Evolutionary conservation across 2,329 filamentous ascomycete species (phyloP).

Genomic region (Penicillium sp.): DNA sequence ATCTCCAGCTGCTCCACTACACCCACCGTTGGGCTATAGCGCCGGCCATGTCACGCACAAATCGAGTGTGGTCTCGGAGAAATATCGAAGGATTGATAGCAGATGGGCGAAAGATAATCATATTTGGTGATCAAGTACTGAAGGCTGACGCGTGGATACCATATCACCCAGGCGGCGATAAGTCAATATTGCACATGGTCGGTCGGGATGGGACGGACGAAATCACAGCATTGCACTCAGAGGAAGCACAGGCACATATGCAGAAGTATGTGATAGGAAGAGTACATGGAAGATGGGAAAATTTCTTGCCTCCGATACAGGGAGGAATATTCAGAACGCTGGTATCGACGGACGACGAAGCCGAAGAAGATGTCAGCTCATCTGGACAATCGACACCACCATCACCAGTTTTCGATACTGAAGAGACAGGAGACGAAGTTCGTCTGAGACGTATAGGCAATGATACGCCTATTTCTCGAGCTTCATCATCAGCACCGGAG

Average conservation of each 20-base stretch:
- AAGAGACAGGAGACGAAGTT: conserved; percentile 30
- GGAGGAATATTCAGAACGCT: conserved; percentile 67
- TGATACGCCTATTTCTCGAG: conserved; percentile 24
- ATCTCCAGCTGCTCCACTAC: too few species aligned
- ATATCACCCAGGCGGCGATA: conserved; percentile 88
- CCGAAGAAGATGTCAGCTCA: too few species aligned
- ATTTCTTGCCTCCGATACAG: conserved; percentile 87
- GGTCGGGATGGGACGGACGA: conserved; percentile 92
- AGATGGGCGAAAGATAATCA: conserved; percentile 71
- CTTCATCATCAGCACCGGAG: conserved; percentile 5
- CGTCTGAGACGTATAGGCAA: conserved; percentile 33
- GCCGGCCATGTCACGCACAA: too few species aligned
- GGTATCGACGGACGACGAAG: conserved; percentile 44
- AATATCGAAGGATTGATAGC: conserved; percentile 79
- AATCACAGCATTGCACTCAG: conserved; percentile 88
- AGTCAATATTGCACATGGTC: conserved; percentile 86
- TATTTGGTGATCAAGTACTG: conserved; percentile 75
- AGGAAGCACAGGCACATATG: conserved; percentile 72
- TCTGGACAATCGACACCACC: conserved; percentile 45
- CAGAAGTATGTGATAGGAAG: conserved; percentile 74
- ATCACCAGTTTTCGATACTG: conserved; percentile 56
- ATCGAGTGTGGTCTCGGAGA: conserved; percentile 13
- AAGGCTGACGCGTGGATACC: conserved; percentile 83
- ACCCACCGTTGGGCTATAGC: too few species aligned
- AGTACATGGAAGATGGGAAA: conserved; percentile 75